Evolutionary conservation across 805 yeast genomes (phyloP), one percentile per base, ranked within the genome.

Genomic region (Saturnispora halmiae): DNA sequence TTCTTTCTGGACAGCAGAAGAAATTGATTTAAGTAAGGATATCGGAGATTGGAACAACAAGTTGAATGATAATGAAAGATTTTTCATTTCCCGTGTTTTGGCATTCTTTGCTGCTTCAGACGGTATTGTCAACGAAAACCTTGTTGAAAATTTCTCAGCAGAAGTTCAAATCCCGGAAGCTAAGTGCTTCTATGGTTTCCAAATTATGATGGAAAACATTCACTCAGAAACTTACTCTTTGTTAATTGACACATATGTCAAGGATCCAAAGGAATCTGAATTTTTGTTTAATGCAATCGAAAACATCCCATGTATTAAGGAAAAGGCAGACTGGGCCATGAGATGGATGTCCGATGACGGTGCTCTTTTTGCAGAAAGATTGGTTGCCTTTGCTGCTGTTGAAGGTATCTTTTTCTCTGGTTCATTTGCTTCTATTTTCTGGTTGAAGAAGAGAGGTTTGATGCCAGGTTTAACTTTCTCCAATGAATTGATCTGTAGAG

Each of bases 1-100:
- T 13, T 90, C 97, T 5, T 90, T 90, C 75, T 90, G 98, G 98
- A 92, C 97, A 31, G 96, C 97, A 36, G 98, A 90, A 70, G 98
- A 92, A 69, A 87, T 90, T 51, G 98, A 90, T 66, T 75, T 90
- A 50, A 79, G 94, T 42, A 92, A 90, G 71, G 98, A 90, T 64
- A 59, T 73, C 46, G 75, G 74, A 55, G 98, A 90, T 69, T 90
- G 98, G 98, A 88, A 85, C 61, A 75, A 82, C 68, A 71, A 72
- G 57, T 70, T 90, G 70, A 88, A 72, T 60, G 92, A 84, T 43
- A 90, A 88, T 62, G 98, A 90, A 72, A 77, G 94, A 56, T 92
- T 67, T 68, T 90, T 90, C 65, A 72, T 90, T 52, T 84, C 96
- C 13, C 78, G 95, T 63, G 94, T 90, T 40, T 71, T 90, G 52